A percentile compares a stretch with the other conserved stretches of the same genome.
These are phyloP conservation scores for Collybia sordida DNA, from an alignment of 768 basidiomycete genomes.

Conservation along the genomic window DNA sequence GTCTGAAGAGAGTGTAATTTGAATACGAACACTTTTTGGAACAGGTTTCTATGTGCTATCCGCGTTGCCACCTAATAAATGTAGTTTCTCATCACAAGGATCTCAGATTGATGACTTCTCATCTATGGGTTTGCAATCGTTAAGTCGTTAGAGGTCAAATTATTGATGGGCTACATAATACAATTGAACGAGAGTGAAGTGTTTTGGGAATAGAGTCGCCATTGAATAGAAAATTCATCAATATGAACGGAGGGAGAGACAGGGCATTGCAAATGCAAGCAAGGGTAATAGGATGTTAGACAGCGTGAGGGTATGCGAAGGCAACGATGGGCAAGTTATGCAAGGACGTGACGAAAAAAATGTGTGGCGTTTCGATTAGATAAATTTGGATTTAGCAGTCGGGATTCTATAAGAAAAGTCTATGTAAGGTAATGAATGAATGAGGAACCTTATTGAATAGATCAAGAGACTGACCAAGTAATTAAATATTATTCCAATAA, in stretches of 20 bases:
- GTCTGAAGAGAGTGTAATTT: too few relatives aligned
- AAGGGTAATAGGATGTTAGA: slow-evolving; percentile 18
- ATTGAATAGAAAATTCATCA: slow-evolving; percentile 23
- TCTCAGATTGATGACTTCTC: neutral
- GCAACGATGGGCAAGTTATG: slow-evolving; percentile 5
- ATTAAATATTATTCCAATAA: slow-evolving; percentile 19
- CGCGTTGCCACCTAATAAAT: too few relatives aligned
- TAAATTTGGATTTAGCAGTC: neutral
- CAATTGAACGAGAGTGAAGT: slow-evolving; percentile 21
- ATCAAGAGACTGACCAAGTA: slow-evolving; percentile 9
- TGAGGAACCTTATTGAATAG: neutral
- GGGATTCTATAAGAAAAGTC: slow-evolving; percentile 13
- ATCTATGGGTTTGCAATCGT: slow-evolving; percentile 3
- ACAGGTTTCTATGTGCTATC: too few relatives aligned
- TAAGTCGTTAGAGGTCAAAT: slow-evolving; percentile 17
- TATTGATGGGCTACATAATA: slow-evolving; percentile 31
- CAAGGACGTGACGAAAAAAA: slow-evolving; percentile 12
- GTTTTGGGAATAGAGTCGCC: slow-evolving; percentile 21
- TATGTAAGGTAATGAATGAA: neutral
- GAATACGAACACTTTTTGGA: too few relatives aligned
- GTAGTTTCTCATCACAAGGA: too few relatives aligned
- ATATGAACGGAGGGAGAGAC: slow-evolving; percentile 14
- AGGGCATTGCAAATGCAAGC: slow-evolving; percentile 7
- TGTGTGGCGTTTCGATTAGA: slow-evolving; percentile 13
- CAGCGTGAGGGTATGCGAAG: slow-evolving; percentile 17